A percentile compares a stretch with the other conserved stretches of the same genome.
These are phyloP conservation scores for Panaeolus cyanescens DNA, from an alignment of 768 basidiomycete species.

Conservation along the genomic window DNA sequence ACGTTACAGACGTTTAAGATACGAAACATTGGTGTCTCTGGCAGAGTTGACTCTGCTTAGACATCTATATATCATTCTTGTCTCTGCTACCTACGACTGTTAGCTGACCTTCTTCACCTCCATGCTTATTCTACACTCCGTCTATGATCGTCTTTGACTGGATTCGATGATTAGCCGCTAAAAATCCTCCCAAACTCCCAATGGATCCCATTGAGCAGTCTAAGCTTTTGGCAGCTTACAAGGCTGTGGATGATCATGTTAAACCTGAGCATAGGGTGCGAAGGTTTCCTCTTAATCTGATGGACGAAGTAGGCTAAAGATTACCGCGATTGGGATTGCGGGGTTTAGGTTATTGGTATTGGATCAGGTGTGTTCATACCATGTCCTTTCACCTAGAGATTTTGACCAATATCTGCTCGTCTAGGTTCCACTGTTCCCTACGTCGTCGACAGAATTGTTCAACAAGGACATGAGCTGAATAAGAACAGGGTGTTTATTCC, in stretches of 20 bases:
- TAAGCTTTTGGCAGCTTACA: slow-evolving; percentile 90
- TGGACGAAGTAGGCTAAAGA: background rate
- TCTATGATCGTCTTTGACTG: background rate
- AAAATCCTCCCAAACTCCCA: slow-evolving; percentile 17
- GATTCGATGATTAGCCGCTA: slow-evolving; percentile 15
- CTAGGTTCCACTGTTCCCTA: slow-evolving; percentile 92
- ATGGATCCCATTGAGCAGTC: slow-evolving; percentile 70
- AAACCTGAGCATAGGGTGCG: slow-evolving; percentile 78
- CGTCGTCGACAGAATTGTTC: slow-evolving; percentile 91
- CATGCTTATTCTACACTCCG: background rate
- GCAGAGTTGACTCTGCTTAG: background rate
- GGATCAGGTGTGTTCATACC: slow-evolving; percentile 63
- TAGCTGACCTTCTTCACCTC: background rate
- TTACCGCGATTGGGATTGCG: background rate
- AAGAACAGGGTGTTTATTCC: slow-evolving; percentile 85
- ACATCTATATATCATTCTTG: background rate
- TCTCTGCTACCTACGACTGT: background rate
- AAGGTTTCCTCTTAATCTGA: slow-evolving; percentile 8
- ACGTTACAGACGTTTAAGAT: background rate
- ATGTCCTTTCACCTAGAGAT: background rate
- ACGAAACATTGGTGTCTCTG: background rate
- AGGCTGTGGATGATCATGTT: slow-evolving; percentile 91
- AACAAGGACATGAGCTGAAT: slow-evolving; percentile 79
- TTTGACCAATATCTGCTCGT: slow-evolving; percentile 7
- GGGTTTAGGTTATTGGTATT: slow-evolving; percentile 75